Evolutionary conservation across 2,329 filamentous ascomycete genomes (phyloP).

Genomic region (Clonostachys rosea): DNA sequence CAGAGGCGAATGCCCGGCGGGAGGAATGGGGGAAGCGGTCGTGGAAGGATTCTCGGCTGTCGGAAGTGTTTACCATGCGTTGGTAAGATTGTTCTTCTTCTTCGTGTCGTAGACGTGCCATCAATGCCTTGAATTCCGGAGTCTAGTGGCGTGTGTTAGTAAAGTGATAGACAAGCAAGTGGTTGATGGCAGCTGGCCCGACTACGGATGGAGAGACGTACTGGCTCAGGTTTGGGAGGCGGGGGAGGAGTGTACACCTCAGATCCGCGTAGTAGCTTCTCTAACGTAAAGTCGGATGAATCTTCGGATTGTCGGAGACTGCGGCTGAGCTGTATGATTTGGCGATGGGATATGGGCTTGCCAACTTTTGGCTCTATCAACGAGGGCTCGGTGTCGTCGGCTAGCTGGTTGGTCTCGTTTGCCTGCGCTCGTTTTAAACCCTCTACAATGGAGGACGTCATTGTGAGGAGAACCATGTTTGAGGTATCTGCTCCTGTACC

Average conservation of each 20-base stretch:
- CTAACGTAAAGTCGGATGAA: constrained; percentile 45
- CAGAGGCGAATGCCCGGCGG: constrained; percentile 51
- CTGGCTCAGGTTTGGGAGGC: constrained; percentile 71
- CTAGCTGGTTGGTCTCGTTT: constrained; percentile 6
- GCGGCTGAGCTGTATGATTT: constrained; percentile 61
- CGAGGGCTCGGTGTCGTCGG: constrained; percentile 33
- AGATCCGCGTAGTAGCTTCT: constrained; percentile 67
- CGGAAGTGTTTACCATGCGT: constrained; percentile 64
- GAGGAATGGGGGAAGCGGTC: constrained; percentile 49
- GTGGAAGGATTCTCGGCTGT: constrained; percentile 51
- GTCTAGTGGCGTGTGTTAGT: constrained; percentile 42
- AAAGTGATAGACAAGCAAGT: background rate
- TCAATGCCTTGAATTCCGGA: constrained; percentile 79
- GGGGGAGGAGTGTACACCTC: constrained; percentile 75
- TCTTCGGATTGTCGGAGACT: constrained; percentile 31
- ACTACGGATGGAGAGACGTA: constrained; percentile 30
- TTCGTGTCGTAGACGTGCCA: constrained; percentile 77
- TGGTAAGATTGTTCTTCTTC: constrained; percentile 81
- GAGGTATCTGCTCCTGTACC: too few relatives aligned
- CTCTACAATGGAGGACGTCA: constrained; percentile 65
- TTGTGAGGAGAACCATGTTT: constrained; percentile 74
- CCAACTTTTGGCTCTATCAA: constrained; percentile 49
- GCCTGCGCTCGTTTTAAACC: constrained; percentile 38
- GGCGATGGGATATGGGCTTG: constrained; percentile 66
- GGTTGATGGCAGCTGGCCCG: background rate